Evolutionary conservation across 352 stramenopile species (phyloP), one percentile per base, ranked within the genome.

Genomic region (Globisporangium paddicum): DNA sequence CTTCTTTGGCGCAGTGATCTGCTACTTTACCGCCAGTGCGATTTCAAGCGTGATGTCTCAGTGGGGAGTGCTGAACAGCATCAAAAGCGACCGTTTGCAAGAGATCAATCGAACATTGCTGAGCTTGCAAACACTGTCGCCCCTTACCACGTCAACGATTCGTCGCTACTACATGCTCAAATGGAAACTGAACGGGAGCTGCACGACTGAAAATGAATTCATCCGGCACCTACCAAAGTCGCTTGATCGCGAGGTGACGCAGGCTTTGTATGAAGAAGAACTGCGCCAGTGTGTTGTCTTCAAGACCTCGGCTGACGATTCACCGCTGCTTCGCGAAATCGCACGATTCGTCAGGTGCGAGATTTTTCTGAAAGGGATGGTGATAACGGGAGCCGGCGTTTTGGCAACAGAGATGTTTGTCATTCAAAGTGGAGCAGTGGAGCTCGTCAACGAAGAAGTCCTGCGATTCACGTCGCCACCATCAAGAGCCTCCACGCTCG

Each of bases 1-100:
- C 38, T 70, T 55, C 54, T 38, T 70, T n/a, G 59, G 60, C 16
- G 44, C 59, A 18, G 34, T 64, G 16, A 64, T 68, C 23, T 70
- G 63, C 25, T 70, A 70, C 37, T 70, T 70, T 19, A 70, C 61
- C 11, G 50, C 52, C 2, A 68, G 59, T 26, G 61, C 55, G 0
- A 47, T 68, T 14, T 67, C 63, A 16, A 70, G 63, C 34, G 63
- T 64, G 32, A 19, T 70, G 3, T 35, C 63, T 8, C 63, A 68
- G 28, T 19, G 37, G 37, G 37, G 37, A 19, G 37, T 42, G 11
- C 11, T 42, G 37, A 42, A 42, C 37, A 42, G 37, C 37, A 42
- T 42, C 37, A 42, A 42, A 14, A 42, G 7, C 37, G 37, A 19
- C 11, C 10, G 7, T 10, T 19, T 42, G 37, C 37, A 42, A 19